phyloP scores from a whole-genome alignment of 2,329 filamentous ascomycete species.

The Hymenoscyphus occultus region DNA sequence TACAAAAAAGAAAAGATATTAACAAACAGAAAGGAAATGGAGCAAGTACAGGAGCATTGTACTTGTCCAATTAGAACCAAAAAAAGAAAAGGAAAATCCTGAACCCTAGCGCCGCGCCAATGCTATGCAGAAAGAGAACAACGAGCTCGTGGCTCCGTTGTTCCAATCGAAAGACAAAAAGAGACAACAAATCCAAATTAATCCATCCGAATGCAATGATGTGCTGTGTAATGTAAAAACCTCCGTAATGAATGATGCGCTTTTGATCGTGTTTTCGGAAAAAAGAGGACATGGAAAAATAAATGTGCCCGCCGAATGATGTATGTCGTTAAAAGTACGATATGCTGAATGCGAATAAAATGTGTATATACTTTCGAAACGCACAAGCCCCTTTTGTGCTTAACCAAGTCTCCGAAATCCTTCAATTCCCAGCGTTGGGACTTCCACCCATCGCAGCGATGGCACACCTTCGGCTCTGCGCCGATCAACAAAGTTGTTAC shows the following conservation, averaged over 20 bases:
- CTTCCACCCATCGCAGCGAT: constrained; percentile 65
- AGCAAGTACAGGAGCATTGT: too few relatives aligned
- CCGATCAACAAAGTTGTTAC: constrained; percentile 77
- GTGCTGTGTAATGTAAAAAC: neutral
- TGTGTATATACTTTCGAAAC: neutral
- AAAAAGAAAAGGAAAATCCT: neutral
- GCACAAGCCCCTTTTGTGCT: constrained; percentile 16
- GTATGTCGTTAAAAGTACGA: neutral
- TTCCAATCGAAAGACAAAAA: neutral
- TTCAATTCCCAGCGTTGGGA: constrained; percentile 62
- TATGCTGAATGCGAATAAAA: neutral
- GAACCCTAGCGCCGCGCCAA: neutral
- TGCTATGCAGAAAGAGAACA: neutral
- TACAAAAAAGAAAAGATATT: too few relatives aligned
- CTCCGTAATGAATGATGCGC: neutral
- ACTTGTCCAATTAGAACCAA: neutral
- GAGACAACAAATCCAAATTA: neutral
- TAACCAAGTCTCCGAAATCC: constrained; percentile 47
- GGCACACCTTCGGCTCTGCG: constrained; percentile 71
- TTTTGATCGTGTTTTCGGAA: neutral
- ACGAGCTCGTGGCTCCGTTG: neutral
- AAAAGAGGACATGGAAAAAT: neutral
- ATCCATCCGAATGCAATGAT: neutral
- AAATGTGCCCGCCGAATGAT: neutral
- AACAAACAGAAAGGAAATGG: too few relatives aligned